phyloP scores from a whole-genome alignment of 768 basidiomycete species.

The Amanita pseudoporphyria region DNA sequence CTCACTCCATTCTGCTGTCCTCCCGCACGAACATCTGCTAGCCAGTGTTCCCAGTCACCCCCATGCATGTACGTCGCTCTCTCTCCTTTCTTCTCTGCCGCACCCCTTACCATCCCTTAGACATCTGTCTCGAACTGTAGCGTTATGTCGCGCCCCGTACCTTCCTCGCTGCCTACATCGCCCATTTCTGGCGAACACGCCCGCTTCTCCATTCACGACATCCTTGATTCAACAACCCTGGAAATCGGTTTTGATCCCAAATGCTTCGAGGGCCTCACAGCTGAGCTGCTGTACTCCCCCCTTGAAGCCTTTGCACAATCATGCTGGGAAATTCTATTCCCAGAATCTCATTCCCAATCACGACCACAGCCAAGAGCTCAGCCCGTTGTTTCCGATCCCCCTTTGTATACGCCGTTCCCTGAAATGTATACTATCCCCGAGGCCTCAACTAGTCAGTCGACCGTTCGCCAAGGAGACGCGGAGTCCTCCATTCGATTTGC shows the following conservation, averaged over 20 bases:
- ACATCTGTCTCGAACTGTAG: background rate
- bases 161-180: background rate
- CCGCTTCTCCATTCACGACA: background rate
- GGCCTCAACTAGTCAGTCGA: background rate
- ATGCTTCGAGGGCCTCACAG: conserved; percentile 30
- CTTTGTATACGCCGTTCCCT: background rate
- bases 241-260: conserved; percentile 27
- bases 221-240: conserved; percentile 28
- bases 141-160: background rate
- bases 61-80: background rate
- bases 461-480: background rate
- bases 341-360: background rate
- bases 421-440: background rate
- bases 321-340: conserved; percentile 25
- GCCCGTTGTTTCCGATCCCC: background rate
- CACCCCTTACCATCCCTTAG: background rate
- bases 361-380: background rate
- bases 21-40: too few relatives aligned
- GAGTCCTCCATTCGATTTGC: background rate
- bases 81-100: background rate
- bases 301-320: conserved; percentile 24
- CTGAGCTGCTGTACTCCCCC: conserved; percentile 25
- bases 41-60: background rate
- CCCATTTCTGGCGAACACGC: background rate
- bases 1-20: too few relatives aligned